A percentile compares a stretch with the other conserved stretches of the same genome.
Evolutionary conservation across 1,284 basidiomycete genomes (phyloP).

Genomic region (Puccinia novopanici): DNA sequence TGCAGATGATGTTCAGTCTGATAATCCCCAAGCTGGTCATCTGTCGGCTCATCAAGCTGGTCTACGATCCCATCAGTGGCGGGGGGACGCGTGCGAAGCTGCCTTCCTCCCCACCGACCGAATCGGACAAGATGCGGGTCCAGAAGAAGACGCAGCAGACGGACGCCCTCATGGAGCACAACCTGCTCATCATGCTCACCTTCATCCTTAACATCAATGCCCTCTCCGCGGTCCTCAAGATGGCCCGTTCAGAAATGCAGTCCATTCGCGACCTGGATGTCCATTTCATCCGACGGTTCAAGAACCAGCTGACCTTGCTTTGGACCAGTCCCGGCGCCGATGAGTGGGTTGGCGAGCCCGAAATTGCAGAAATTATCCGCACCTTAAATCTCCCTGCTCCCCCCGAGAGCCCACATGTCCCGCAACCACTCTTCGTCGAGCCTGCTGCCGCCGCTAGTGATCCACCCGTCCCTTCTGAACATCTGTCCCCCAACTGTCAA

Average conservation of each 20-base stretch:
- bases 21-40: conserved; percentile 17
- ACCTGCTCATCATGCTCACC: conserved; percentile 26
- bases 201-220: conserved; percentile 40
- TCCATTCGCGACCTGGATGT: conserved; percentile 21
- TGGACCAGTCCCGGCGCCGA: conserved; percentile 30
- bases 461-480: neutral
- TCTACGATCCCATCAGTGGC: conserved; percentile 4
- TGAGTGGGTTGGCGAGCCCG: conserved; percentile 41
- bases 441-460: neutral
- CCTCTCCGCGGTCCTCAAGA: conserved; percentile 15
- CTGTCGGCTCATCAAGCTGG: neutral
- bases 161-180: neutral
- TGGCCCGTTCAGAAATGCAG: conserved; percentile 45
- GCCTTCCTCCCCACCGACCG: too few relatives aligned
- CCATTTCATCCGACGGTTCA: conserved; percentile 9
- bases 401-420: too few relatives aligned
- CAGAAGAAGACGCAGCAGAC: neutral
- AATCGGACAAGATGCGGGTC: neutral
- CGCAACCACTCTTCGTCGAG: neutral
- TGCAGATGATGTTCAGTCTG: conserved; percentile 18
- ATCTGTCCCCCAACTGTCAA: neutral
- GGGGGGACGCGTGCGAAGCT: neutral
- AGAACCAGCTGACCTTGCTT: conserved; percentile 14
- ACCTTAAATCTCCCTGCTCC: neutral
- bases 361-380: conserved; percentile 29